Percentiles rank a stretch among this genome's conserved stretches.
Conservation (phyloP, 176 grass and related monocot species). For the Phragmites australis region DNA sequence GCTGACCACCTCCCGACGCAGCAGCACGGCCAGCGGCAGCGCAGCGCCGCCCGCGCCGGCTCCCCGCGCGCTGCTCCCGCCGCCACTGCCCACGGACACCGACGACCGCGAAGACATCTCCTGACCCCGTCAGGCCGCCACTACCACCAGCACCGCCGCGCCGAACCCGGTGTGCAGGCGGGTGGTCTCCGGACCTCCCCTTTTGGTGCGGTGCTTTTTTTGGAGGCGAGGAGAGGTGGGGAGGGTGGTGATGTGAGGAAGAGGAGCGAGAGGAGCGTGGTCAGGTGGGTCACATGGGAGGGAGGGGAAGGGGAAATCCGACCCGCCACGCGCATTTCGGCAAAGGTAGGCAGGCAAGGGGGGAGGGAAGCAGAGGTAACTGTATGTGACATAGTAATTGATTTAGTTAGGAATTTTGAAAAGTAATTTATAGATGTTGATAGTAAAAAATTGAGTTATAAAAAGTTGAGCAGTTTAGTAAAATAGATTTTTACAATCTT, state of each 20-base stretch:
- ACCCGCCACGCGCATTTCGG: slow-evolving; percentile 54
- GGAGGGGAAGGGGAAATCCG: slow-evolving; percentile 40
- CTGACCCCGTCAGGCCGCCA: neutral
- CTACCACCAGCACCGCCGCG: neutral
- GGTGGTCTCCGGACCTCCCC: slow-evolving; percentile 17
- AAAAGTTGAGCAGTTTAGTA: no score
- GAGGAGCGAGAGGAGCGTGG: neutral
- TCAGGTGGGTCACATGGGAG: slow-evolving; percentile 46
- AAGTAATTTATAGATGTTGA: no score
- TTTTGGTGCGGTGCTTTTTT: slow-evolving; percentile 31
- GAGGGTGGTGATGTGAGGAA: slow-evolving; percentile 14
- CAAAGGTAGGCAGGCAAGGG: slow-evolving; percentile 8
- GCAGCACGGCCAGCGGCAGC: slow-evolving; percentile 61
- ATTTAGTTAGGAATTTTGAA: no score
- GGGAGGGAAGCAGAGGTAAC: neutral
- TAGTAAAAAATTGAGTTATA: no score
- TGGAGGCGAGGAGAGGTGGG: neutral
- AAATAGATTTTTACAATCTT: no score
- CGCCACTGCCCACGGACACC: slow-evolving; percentile 16
- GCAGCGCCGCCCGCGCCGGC: slow-evolving; percentile 15
- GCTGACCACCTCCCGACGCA: slow-evolving; percentile 46
- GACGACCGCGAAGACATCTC: slow-evolving; percentile 53
- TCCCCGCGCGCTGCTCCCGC: slow-evolving; percentile 13
- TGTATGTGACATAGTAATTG: no score
- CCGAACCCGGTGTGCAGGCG: slow-evolving; percentile 24